Evolutionary conservation across 2,329 filamentous ascomycete genomes (phyloP).

Genomic region (Alternaria triticina): DNA sequence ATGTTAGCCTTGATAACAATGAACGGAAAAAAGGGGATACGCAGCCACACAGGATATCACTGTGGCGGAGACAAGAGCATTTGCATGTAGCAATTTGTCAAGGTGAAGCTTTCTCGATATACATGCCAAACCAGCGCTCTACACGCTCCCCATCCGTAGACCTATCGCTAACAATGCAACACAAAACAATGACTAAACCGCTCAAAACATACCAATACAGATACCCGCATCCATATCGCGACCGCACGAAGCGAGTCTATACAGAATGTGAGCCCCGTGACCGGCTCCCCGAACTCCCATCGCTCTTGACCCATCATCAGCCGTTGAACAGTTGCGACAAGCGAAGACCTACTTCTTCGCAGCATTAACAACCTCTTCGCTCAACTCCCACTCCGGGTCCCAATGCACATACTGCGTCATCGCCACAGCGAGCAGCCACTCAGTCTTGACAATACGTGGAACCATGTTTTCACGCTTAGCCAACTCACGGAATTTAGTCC

Average conservation of each 20-base stretch:
- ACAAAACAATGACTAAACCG: neutral
- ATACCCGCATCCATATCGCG: neutral
- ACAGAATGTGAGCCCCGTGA: conserved; percentile 4
- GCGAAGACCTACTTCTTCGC: conserved; percentile 15
- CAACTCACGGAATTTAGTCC: conserved; percentile 81
- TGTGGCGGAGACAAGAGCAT: too few relatives aligned
- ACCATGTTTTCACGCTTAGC: conserved; percentile 78
- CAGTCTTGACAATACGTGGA: conserved; percentile 78
- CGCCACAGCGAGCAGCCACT: conserved; percentile 89
- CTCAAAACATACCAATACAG: neutral
- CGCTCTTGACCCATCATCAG: conserved; percentile 14
- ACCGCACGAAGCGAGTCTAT: neutral
- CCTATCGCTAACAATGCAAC: neutral
- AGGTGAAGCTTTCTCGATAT: neutral
- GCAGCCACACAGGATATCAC: neutral
- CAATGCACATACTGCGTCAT: conserved; percentile 79
- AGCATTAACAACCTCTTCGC: conserved; percentile 39
- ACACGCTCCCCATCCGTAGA: neutral
- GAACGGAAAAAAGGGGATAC: neutral
- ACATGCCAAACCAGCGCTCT: neutral
- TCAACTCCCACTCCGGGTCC: conserved; percentile 43
- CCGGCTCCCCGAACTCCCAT: conserved; percentile 21
- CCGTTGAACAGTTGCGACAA: conserved; percentile 2
- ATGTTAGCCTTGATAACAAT: neutral
- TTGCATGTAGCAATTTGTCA: too few relatives aligned